Evolutionary conservation across 148 eudicot species (phyloP).

Genomic region (Amaranthus cruentus): DNA sequence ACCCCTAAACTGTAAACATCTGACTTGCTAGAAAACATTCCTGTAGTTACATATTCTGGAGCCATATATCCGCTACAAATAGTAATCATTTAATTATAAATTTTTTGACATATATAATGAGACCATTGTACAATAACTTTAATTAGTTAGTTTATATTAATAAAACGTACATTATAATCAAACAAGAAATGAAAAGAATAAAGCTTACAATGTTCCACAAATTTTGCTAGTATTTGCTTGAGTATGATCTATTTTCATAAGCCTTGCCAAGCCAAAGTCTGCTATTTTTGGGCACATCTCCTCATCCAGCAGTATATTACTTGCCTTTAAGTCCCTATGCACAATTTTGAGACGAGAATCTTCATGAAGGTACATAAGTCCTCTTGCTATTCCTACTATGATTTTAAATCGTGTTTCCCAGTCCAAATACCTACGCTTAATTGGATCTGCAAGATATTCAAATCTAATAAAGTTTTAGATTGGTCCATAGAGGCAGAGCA

Average conservation of each 20-base stretch:
- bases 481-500: too few species aligned
- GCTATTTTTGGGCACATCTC: constrained; percentile 28
- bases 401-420: constrained; percentile 26
- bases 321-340: constrained; percentile 23
- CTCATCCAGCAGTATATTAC: constrained; percentile 27
- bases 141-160: too few species aligned
- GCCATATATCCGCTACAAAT: constrained; percentile 43
- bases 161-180: too few species aligned
- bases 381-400: constrained; percentile 27
- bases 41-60: too few species aligned
- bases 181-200: too few species aligned
- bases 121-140: too few species aligned
- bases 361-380: constrained; percentile 28
- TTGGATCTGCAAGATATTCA: not conserved
- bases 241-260: constrained; percentile 17
- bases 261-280: constrained; percentile 38
- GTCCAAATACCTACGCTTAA: not conserved
- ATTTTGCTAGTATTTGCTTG: constrained; percentile 8
- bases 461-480: too few species aligned
- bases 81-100: too few species aligned
- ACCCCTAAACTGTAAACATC: constrained; percentile 47
- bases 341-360: constrained; percentile 29
- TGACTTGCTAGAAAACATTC: constrained; percentile 27
- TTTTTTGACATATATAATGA: too few species aligned
- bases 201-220: constrained; percentile 28